phyloP scores from a whole-genome alignment of 192 early-diverging fungal genomes.

The Backusella morwellensis region DNA sequence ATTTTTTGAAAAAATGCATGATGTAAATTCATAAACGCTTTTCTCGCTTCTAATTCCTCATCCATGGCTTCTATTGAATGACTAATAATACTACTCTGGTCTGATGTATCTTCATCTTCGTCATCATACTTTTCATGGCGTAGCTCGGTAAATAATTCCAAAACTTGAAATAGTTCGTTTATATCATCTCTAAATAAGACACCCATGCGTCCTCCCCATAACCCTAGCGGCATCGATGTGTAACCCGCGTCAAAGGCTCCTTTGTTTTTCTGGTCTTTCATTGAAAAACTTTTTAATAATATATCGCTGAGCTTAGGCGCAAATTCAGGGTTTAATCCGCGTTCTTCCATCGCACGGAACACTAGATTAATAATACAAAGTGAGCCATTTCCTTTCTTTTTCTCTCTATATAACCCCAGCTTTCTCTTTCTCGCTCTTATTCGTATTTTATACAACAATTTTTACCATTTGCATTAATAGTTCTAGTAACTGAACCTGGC shows the following conservation, averaged over 20 bases:
- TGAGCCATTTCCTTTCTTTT: background rate
- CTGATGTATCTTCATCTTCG: background rate
- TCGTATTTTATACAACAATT: background rate
- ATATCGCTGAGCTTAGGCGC: background rate
- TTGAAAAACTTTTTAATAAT: background rate
- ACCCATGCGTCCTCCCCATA: slow-evolving; percentile 31
- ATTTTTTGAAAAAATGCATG: slow-evolving; percentile 13
- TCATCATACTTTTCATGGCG: background rate
- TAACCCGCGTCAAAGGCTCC: background rate
- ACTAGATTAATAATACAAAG: slow-evolving; percentile 13
- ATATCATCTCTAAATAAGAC: slow-evolving; percentile 30
- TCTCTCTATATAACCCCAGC: background rate
- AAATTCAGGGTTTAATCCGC: background rate
- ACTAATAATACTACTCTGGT: background rate
- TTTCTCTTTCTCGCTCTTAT: background rate
- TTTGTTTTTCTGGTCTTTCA: background rate
- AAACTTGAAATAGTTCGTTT: slow-evolving; percentile 10
- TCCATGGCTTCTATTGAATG: background rate
- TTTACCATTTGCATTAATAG: slow-evolving; percentile 23
- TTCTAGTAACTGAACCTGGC: background rate
- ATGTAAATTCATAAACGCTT: slow-evolving; percentile 29
- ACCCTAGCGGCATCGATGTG: slow-evolving; percentile 24
- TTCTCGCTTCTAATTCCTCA: slow-evolving; percentile 9
- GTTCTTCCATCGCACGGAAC: background rate
- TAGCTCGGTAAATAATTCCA: background rate